Conservation (phyloP, 345 rosid species). For the Rhodomyrtus tomentosa region DNA sequence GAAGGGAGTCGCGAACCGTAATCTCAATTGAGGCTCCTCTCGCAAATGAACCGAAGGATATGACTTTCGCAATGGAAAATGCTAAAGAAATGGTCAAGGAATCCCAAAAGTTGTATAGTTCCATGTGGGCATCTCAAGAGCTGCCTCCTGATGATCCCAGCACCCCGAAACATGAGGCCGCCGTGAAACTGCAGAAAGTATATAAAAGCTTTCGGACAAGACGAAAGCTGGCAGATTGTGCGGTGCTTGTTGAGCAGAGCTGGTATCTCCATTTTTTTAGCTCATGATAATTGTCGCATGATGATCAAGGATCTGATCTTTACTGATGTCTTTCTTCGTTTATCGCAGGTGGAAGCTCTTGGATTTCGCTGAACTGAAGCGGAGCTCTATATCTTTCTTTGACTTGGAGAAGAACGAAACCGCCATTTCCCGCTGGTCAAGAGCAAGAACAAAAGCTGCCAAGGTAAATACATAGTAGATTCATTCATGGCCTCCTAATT, state of each 20-base stretch:
- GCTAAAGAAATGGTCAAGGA: neutral
- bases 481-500: neutral
- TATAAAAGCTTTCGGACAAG: slow-evolving; percentile 92
- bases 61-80: neutral
- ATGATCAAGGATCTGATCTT: neutral
- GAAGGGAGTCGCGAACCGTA: slow-evolving; percentile 37
- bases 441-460: slow-evolving; percentile 92
- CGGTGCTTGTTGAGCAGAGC: slow-evolving; percentile 82
- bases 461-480: slow-evolving; percentile 17
- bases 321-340: neutral
- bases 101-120: neutral
- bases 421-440: slow-evolving; percentile 91
- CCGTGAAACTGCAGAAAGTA: slow-evolving; percentile 77
- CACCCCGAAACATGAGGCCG: slow-evolving; percentile 72
- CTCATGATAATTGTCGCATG: neutral
- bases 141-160: slow-evolving; percentile 27
- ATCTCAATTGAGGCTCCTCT: slow-evolving; percentile 26
- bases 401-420: slow-evolving; percentile 89
- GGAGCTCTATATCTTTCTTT: slow-evolving; percentile 81
- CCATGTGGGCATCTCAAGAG: neutral
- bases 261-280: slow-evolving; percentile 29
- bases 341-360: slow-evolving; percentile 74
- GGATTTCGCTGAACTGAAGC: slow-evolving; percentile 80
- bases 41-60: slow-evolving; percentile 5
- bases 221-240: slow-evolving; percentile 93